These are phyloP conservation scores for Zygoascus hellenicus DNA, from an alignment of 1,139 yeast species.

Conservation along the genomic window DNA sequence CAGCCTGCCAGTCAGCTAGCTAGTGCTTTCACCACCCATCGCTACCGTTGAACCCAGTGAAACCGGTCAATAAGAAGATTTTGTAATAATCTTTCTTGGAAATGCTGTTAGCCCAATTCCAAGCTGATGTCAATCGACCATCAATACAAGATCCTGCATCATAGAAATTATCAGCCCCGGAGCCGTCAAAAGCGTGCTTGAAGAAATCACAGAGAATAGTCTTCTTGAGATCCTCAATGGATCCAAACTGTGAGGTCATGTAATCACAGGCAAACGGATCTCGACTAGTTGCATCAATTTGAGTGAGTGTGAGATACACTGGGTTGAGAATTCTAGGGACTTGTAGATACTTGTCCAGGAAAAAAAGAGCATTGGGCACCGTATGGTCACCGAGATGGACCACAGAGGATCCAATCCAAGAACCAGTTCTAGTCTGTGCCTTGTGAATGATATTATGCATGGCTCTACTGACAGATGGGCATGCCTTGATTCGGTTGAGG, in stretches of 20 bases:
- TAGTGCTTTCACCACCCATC: slow-evolving; percentile 47
- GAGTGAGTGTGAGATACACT: slow-evolving; percentile 49
- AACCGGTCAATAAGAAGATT: slow-evolving; percentile 59
- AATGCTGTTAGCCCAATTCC: slow-evolving; percentile 72
- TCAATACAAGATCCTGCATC: slow-evolving; percentile 79
- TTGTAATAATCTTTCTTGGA: slow-evolving; percentile 58
- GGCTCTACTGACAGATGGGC: slow-evolving; percentile 58
- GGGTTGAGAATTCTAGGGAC: slow-evolving; percentile 70
- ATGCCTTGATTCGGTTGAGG: slow-evolving; percentile 60
- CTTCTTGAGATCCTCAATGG: slow-evolving; percentile 45
- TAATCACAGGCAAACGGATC: slow-evolving; percentile 47
- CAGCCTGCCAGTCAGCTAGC: too few relatives aligned
- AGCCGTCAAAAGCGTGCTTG: slow-evolving; percentile 68
- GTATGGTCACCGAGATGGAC: slow-evolving; percentile 74
- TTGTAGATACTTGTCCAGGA: slow-evolving; percentile 68
- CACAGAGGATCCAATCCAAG: slow-evolving; percentile 73
- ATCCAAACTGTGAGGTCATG: slow-evolving; percentile 51
- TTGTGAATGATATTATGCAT: slow-evolving; percentile 61
- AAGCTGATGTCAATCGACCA: slow-evolving; percentile 69
- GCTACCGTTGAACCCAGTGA: slow-evolving; percentile 67
- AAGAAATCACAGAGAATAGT: slow-evolving; percentile 60
- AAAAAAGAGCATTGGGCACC: slow-evolving; percentile 71
- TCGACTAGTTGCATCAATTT: slow-evolving; percentile 43
- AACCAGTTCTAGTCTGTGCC: slow-evolving; percentile 53
- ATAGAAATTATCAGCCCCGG: slow-evolving; percentile 73